These are phyloP conservation scores for Tricholoma flavovirens DNA, from an alignment of 768 basidiomycete species.

Conservation along the genomic window DNA sequence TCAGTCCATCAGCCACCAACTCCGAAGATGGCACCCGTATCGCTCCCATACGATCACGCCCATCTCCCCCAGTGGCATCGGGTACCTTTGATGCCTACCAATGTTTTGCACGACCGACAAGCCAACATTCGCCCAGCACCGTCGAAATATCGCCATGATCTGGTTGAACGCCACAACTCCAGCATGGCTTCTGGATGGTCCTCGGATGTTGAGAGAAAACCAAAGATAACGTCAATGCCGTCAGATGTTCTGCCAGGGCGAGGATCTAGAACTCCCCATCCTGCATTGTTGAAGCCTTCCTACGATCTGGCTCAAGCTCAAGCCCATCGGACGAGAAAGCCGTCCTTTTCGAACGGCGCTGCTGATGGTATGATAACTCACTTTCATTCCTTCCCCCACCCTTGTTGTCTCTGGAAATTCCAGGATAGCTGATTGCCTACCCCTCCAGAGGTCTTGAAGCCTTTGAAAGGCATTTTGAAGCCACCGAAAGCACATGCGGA, in stretches of 20 bases:
- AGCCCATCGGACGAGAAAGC: slow-evolving; percentile 4
- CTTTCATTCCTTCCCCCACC: background rate
- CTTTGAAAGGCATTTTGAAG: slow-evolving; percentile 11
- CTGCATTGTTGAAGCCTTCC: slow-evolving; percentile 3
- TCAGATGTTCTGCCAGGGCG: slow-evolving; percentile 16
- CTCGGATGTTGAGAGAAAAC: slow-evolving; percentile 15
- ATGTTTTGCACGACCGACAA: background rate
- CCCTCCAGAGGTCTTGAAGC: slow-evolving; percentile 7
- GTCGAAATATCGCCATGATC: background rate
- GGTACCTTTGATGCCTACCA: slow-evolving; percentile 5
- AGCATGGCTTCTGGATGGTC: background rate
- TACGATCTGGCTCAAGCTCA: background rate
- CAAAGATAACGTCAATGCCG: slow-evolving; percentile 15
- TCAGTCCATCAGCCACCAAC: slow-evolving; percentile 26
- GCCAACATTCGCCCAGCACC: background rate
- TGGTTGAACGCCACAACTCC: background rate
- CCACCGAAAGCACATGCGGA: slow-evolving; percentile 7
- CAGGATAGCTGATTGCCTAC: background rate
- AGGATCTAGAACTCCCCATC: slow-evolving; percentile 19
- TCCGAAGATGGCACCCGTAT: slow-evolving; percentile 24
- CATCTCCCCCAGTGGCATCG: slow-evolving; percentile 16
- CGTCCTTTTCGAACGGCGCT: slow-evolving; percentile 3
- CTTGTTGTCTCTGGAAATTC: background rate
- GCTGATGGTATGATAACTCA: slow-evolving; percentile 2
- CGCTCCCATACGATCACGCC: slow-evolving; percentile 24